Evolutionary conservation across 2,329 filamentous ascomycete genomes (phyloP).

Genomic region (Aspergillus hortae): DNA sequence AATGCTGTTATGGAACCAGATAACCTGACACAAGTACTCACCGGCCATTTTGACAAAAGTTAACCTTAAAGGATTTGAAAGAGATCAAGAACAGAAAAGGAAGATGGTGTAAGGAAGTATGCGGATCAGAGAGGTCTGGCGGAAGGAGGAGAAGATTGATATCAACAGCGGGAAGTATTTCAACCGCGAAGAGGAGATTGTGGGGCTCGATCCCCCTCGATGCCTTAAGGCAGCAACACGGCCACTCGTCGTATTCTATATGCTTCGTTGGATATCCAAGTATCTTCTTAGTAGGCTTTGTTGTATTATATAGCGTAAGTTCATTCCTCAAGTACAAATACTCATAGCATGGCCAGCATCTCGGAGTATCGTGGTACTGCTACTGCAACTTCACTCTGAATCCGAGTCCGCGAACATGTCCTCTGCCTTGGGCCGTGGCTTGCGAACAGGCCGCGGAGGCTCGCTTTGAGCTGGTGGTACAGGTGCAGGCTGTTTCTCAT

Average conservation of each 20-base stretch:
- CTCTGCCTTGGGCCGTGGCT: slow-evolving; percentile 69
- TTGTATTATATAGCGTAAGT: not conserved
- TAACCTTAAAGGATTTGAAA: slow-evolving; percentile 19
- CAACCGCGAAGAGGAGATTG: slow-evolving; percentile 8
- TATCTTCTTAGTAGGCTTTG: not conserved
- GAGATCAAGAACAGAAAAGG: slow-evolving; percentile 8
- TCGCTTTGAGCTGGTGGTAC: slow-evolving; percentile 24
- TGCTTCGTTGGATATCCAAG: not conserved
- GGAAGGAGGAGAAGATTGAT: slow-evolving; percentile 9
- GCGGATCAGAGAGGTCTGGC: not conserved
- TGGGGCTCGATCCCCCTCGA: slow-evolving; percentile 11
- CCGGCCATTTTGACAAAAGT: slow-evolving; percentile 32
- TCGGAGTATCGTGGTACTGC: not conserved
- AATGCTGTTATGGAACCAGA: slow-evolving; percentile 2
- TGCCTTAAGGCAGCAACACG: slow-evolving; percentile 1
- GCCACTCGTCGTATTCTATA: not conserved
- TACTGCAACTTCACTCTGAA: slow-evolving; percentile 37
- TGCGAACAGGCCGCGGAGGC: slow-evolving; percentile 35
- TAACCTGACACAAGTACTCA: slow-evolving; percentile 19
- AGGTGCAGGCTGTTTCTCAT: slow-evolving; percentile 18
- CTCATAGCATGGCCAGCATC: not conserved
- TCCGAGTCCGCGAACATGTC: slow-evolving; percentile 87
- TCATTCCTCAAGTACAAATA: not conserved
- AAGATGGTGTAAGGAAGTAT: slow-evolving; percentile 4
- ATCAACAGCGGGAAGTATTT: slow-evolving; percentile 13